These are phyloP conservation scores for Colletotrichum sojae DNA, from an alignment of 2,329 filamentous ascomycete genomes.

Conservation along the genomic window DNA sequence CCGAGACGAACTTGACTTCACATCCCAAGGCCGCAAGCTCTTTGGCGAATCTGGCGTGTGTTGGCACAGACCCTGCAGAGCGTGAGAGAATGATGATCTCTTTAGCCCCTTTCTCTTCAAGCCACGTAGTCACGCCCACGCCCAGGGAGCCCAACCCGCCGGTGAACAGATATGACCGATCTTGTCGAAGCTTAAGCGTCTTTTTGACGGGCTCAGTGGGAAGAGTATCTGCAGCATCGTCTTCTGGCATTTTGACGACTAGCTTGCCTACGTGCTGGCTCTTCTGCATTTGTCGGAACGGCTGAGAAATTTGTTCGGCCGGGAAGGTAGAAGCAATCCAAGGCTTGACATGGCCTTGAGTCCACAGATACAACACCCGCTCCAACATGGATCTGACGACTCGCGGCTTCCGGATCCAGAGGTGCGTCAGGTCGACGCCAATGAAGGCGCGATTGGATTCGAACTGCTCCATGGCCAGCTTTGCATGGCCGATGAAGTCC, in stretches of 20 bases:
- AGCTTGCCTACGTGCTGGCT: slow-evolving; percentile 62
- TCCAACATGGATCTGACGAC: slow-evolving; percentile 1
- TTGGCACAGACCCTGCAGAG: slow-evolving; percentile 32
- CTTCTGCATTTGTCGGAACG: slow-evolving; percentile 60
- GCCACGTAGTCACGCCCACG: slow-evolving; percentile 46
- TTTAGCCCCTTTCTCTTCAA: slow-evolving; percentile 48
- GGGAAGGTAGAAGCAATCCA: slow-evolving; percentile 39
- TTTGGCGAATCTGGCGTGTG: slow-evolving; percentile 39
- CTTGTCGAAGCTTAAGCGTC: slow-evolving; percentile 24
- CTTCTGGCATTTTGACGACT: slow-evolving; percentile 48
- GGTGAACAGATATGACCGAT: slow-evolving; percentile 47
- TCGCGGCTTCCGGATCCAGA: slow-evolving; percentile 6
- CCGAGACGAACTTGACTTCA: slow-evolving; percentile 46
- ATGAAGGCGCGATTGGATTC: slow-evolving; percentile 51
- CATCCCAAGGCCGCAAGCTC: slow-evolving; percentile 47
- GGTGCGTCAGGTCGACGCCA: slow-evolving; percentile 50
- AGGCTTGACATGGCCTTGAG: slow-evolving; percentile 12
- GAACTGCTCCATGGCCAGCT: slow-evolving; percentile 63
- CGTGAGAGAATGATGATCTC: slow-evolving; percentile 47
- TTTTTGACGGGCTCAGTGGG: slow-evolving; percentile 16
- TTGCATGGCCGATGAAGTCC: slow-evolving; percentile 56
- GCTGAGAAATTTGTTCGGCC: slow-evolving; percentile 50
- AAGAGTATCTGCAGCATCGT: background rate
- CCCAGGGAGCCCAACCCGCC: slow-evolving; percentile 52
- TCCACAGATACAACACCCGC: slow-evolving; percentile 10